Evolutionary conservation across 371 early-diverging fungal genomes (phyloP).

Genomic region (Lichtheimia ramosa): DNA sequence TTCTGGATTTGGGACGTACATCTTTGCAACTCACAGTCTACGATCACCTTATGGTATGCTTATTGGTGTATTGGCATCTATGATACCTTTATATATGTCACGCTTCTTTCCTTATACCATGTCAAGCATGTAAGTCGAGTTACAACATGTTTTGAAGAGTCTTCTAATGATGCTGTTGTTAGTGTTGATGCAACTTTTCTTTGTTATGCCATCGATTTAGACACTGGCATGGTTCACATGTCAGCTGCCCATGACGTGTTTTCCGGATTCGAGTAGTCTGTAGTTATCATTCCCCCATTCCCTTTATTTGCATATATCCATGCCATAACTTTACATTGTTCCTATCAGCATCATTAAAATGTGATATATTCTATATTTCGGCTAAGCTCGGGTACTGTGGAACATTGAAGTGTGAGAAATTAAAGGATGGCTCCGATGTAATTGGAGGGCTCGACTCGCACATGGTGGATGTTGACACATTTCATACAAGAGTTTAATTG

Average conservation of each 20-base stretch:
- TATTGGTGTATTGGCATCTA: conserved; percentile 61
- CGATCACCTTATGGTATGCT: conserved; percentile 71
- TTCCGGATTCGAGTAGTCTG: conserved; percentile 23
- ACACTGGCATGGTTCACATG: conserved; percentile 66
- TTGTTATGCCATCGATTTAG: conserved; percentile 80
- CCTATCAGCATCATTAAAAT: background rate
- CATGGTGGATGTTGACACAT: too few relatives aligned
- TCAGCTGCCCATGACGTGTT: conserved; percentile 53
- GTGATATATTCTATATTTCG: too few relatives aligned
- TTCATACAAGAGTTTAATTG: too few relatives aligned
- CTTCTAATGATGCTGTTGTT: background rate
- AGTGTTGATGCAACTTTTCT: conserved; percentile 80
- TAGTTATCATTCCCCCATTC: background rate
- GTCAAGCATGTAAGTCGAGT: conserved; percentile 72
- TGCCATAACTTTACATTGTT: background rate
- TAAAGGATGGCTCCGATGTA: too few relatives aligned
- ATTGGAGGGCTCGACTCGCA: too few relatives aligned
- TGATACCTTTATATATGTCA: conserved; percentile 69
- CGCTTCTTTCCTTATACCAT: conserved; percentile 71
- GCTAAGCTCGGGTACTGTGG: too few relatives aligned
- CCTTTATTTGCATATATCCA: background rate
- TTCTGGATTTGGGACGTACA: conserved; percentile 64
- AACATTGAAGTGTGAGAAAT: too few relatives aligned
- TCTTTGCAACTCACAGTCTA: conserved; percentile 64
- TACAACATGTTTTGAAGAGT: background rate